Evolutionary conservation across 192 early-diverging fungal genomes (phyloP).

Genomic region (Umbelopsis sp.): DNA sequence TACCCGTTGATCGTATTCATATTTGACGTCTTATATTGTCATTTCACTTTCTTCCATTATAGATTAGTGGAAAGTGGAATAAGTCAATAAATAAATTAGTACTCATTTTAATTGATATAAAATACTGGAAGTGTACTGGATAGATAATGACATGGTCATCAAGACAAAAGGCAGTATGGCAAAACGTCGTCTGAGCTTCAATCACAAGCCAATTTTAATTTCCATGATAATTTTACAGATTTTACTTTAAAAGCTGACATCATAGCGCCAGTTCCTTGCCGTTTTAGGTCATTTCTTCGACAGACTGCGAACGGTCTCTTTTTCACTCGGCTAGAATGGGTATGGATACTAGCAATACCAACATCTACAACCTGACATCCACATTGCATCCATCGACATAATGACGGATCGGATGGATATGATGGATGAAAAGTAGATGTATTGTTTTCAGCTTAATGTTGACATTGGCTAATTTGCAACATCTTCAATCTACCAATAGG

Average conservation of each 20-base stretch:
- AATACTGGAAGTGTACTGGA: too few relatives aligned
- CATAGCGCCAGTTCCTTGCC: not conserved
- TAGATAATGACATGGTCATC: too few relatives aligned
- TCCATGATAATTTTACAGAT: too few relatives aligned
- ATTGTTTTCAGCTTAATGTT: not conserved
- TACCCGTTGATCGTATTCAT: too few relatives aligned
- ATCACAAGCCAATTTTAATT: too few relatives aligned
- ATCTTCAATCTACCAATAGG: conserved; percentile 53
- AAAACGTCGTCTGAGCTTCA: too few relatives aligned
- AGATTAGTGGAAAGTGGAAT: too few relatives aligned
- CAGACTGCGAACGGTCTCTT: conserved; percentile 5
- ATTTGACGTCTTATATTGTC: too few relatives aligned
- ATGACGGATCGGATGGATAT: not conserved
- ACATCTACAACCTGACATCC: not conserved
- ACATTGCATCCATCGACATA: not conserved
- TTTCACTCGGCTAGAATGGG: conserved; percentile 20
- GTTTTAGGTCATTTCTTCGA: not conserved
- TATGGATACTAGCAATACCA: not conserved
- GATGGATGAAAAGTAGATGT: conserved; percentile 2
- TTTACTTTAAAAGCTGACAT: not conserved
- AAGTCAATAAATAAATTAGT: too few relatives aligned
- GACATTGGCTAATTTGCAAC: conserved; percentile 1
- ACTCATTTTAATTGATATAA: too few relatives aligned
- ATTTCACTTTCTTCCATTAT: too few relatives aligned
- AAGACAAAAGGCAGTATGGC: too few relatives aligned